phyloP scores from a whole-genome alignment of 1,139 yeast species.

The Yamadazyma kanchanaburiensis region DNA sequence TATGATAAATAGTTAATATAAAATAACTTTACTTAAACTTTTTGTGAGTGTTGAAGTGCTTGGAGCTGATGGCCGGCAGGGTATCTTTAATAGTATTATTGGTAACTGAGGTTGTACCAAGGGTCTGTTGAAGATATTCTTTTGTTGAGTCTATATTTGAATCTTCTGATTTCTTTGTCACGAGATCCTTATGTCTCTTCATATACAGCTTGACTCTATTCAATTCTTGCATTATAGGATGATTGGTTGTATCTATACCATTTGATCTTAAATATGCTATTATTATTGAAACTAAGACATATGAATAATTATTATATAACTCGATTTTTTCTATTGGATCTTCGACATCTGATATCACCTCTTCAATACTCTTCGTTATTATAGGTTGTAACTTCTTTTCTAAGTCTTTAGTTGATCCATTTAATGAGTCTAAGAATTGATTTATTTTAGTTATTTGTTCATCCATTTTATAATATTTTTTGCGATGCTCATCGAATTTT shows the following conservation, averaged over 20 bases:
- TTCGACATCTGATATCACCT: slow-evolving; percentile 22
- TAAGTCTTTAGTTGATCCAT: slow-evolving; percentile 28
- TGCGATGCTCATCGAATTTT: slow-evolving; percentile 16
- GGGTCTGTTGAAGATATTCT: slow-evolving; percentile 40
- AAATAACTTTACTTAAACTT: slow-evolving; percentile 31
- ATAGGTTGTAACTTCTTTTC: slow-evolving; percentile 29
- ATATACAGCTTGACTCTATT: slow-evolving; percentile 67
- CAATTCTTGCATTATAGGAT: slow-evolving; percentile 69
- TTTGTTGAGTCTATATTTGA: slow-evolving; percentile 25
- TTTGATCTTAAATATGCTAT: slow-evolving; percentile 58
- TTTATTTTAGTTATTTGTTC: slow-evolving; percentile 28
- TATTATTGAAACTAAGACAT: slow-evolving; percentile 42
- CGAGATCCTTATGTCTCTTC: slow-evolving; percentile 51
- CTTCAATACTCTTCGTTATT: slow-evolving; percentile 33
- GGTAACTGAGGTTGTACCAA: slow-evolving; percentile 34
- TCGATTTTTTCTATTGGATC: slow-evolving; percentile 36
- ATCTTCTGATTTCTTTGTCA: slow-evolving; percentile 20
- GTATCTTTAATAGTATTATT: slow-evolving; percentile 22
- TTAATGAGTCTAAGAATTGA: slow-evolving; percentile 22
- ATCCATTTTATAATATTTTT: slow-evolving; percentile 32
- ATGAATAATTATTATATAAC: slow-evolving; percentile 39
- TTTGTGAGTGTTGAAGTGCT: slow-evolving; percentile 58
- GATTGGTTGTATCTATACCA: slow-evolving; percentile 57
- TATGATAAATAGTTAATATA: slow-evolving; percentile 5
- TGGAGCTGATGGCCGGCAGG: slow-evolving; percentile 57